Evolutionary conservation across 2,329 filamentous ascomycete species (phyloP), one percentile per base, ranked within the genome.

Genomic region (Trichoderma cornu-damae): DNA sequence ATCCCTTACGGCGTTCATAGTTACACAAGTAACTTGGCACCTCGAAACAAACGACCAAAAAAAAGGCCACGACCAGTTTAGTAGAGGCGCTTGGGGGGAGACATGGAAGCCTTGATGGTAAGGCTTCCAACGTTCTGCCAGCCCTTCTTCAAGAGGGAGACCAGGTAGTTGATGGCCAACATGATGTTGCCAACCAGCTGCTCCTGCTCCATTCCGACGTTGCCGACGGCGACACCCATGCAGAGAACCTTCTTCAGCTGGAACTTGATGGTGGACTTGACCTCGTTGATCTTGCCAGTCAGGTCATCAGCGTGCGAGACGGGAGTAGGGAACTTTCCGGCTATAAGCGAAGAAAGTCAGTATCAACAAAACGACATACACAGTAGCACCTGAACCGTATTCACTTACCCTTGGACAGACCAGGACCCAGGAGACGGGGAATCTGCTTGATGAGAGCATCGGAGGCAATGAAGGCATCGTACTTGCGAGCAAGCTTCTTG

Each of bases 181-280:
- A 99, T 99, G 81, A 97, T 92, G 88, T 99, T 99, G 75, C 85
- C 89, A 69, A 99, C 87, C 68, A 99, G 82, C 84, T 96, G 90
- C 74, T 99, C 94, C 81, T 90, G 82, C 66, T 84, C 88, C 94
- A 99, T 99, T 72, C 87, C 91, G 71, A 99, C 94, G 80, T 99
- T 96, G 75, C 94, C 94, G 73, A 99, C 90, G 70, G 94, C 94
- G 76, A 97, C 93, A 88, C 93, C 94, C 86, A 99, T 92, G 86
- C 94, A 99, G 70, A 99, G 86, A 77, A 99, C 94, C 90, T 99
- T 99, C 90, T 99, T 99, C 74, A 99, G 85, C 86, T 99, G 92
- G 89, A 99, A 99, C 88, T 99, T 99, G 88, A 99, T 97, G 79
- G 94, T 99, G 71, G 90, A 96, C 89, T 96, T 97, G 86, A 99